Conservation (phyloP, 2,329 filamentous ascomycete genomes). For the Rugonectria rugulosa region DNA sequence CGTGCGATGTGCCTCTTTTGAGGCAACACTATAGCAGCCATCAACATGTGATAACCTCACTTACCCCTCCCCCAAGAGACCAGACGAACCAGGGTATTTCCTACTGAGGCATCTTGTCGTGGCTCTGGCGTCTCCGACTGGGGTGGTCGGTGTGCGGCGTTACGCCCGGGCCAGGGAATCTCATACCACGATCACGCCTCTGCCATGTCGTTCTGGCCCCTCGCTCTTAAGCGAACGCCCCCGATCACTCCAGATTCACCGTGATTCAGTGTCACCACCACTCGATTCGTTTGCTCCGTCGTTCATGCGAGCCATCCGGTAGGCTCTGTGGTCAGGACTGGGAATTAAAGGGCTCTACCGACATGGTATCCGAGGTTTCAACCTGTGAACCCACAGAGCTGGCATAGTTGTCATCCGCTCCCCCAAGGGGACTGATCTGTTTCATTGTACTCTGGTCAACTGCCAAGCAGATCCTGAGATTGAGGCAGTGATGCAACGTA, state of each 20-base stretch:
- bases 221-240: background rate
- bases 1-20: background rate
- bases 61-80: background rate
- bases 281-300: background rate
- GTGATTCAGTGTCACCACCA: background rate
- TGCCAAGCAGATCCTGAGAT: background rate
- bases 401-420: background rate
- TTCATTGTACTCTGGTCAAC: background rate
- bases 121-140: background rate
- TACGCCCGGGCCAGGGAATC: slow-evolving; percentile 1
- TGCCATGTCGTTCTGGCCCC: background rate
- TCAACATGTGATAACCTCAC: too few relatives aligned
- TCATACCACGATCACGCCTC: slow-evolving; percentile 11
- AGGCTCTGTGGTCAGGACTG: background rate
- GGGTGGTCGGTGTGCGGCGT: background rate
- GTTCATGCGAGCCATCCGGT: background rate
- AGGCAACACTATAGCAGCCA: too few relatives aligned
- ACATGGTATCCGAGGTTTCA: background rate
- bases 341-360: background rate
- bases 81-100: background rate
- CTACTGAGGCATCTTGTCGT: background rate
- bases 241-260: background rate
- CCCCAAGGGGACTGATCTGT: background rate
- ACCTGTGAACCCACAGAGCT: background rate
- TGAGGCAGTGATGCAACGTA: background rate